Percentiles rank a stretch among this genome's conserved stretches.
These are phyloP conservation scores for Yueomyces sinensis DNA, from an alignment of 805 yeast species.

Conservation along the genomic window DNA sequence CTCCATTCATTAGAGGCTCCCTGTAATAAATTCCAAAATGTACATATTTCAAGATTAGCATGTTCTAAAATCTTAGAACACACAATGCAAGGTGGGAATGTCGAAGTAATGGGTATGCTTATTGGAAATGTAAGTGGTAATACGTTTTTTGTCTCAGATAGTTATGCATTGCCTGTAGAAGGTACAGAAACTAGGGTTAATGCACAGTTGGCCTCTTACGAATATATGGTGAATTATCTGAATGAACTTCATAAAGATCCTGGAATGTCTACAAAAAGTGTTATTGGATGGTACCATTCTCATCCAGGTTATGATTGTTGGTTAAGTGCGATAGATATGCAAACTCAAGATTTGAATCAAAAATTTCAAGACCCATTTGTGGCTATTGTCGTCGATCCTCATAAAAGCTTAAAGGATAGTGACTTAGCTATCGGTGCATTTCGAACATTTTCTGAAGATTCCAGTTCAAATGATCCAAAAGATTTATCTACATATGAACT, in stretches of 20 bases:
- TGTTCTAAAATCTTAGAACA: conserved; percentile 65
- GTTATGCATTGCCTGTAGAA: conserved; percentile 80
- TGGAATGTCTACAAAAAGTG: conserved; percentile 29
- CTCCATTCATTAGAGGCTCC: no score
- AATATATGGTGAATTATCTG: conserved; percentile 80
- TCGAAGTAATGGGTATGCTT: conserved; percentile 93
- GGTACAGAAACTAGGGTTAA: conserved; percentile 95
- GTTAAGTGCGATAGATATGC: conserved; percentile 86
- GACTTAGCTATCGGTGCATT: conserved; percentile 81
- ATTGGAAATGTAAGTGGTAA: conserved; percentile 55
- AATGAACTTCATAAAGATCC: conserved; percentile 35
- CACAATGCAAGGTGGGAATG: conserved; percentile 71
- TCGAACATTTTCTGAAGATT: conserved; percentile 45
- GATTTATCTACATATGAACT: conserved; percentile 12
- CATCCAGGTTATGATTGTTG: conserved; percentile 99
- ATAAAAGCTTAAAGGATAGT: conserved; percentile 46
- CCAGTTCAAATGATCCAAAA: not conserved
- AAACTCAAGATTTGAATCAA: conserved; percentile 77
- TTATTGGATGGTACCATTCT: conserved; percentile 97
- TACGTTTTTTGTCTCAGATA: conserved; percentile 60
- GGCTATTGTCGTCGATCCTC: conserved; percentile 82
- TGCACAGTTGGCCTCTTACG: conserved; percentile 88
- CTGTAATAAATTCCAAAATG: no score
- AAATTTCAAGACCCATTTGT: conserved; percentile 83
- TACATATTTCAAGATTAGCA: conserved; percentile 51